Base-by-base conservation (phyloP, 805 yeast species). In the Teunomyces cretensis region DNA sequence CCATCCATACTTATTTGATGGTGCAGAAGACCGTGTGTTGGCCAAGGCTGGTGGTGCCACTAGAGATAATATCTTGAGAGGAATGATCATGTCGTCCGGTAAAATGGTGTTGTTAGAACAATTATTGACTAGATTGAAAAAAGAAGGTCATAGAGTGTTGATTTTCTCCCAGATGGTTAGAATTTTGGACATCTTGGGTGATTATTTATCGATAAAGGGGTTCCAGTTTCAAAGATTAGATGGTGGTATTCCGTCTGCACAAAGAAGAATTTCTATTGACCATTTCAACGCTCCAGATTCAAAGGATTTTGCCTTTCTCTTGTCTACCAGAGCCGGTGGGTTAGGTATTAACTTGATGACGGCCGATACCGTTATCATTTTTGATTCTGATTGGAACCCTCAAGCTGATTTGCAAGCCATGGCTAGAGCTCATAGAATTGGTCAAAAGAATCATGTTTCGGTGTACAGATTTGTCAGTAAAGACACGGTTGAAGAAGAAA, bases 361-460 rank as follows among this genome's bases (percentile, higher is more conserved):
- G 5, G 99, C 99, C 3, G 99, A 94, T 61, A 94, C 99, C 6
- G 99, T 94, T 24, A 88, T 94, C 55, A 92, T 94, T 33, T 94
- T 94, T 68, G 99, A 94, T 67, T 88, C 96, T 4, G 99, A 94
- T 70, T 94, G 99, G 99, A 94, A 94, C 62, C 99, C 99, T 0
- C 99, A 94, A 65, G 99, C 99, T 0, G 99, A 94, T 76, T 74
- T 94, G 58, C 99, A 94, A 68, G 99, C 99, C 1, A 94, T 94
- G 99, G 99, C 99, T 0, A 83, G 99, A 68, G 99, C 99, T 2
- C 99, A 94, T 70, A 84, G 99, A 74, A 94, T 94, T 62, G 99
- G 99, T n/a, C 99, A 94, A 65, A 94, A 91, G 67, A 90, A 88
- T 57, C 99, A 94, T 67, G 99, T 94, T 30, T 88, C 89, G 83